These are phyloP conservation scores for Trichoderma simmonsii DNA, from an alignment of 2,329 filamentous ascomycete species.

Conservation along the genomic window DNA sequence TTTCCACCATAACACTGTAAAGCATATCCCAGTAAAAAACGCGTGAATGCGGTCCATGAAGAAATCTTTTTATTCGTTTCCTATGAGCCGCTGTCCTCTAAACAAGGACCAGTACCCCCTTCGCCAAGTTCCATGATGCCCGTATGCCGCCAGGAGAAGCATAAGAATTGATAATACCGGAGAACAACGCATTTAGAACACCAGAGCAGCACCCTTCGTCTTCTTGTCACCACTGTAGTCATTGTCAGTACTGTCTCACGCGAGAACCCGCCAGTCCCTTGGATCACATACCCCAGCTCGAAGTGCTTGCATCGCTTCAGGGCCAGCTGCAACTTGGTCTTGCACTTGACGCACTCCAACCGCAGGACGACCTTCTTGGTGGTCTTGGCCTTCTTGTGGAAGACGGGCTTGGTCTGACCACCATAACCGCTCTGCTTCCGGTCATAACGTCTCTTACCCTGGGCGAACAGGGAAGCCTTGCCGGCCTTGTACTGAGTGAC, in stretches of 20 bases:
- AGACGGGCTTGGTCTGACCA: constrained; percentile 99
- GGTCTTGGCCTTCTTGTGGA: constrained; percentile 99
- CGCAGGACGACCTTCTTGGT: constrained; percentile 99
- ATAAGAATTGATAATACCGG: constrained; percentile 41
- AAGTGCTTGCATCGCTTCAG: constrained; percentile 99
- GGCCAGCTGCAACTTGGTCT: constrained; percentile 95
- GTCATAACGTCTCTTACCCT: constrained; percentile 99
- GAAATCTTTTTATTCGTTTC: constrained; percentile 39
- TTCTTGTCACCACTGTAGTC: constrained; percentile 96
- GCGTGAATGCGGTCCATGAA: constrained; percentile 16
- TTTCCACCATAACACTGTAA: constrained; percentile 9
- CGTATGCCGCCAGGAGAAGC: constrained; percentile 44
- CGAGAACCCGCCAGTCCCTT: background rate
- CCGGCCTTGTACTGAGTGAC: constrained; percentile 97
- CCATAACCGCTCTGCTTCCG: constrained; percentile 99
- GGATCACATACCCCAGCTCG: constrained; percentile 84
- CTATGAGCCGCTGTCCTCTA: constrained; percentile 42
- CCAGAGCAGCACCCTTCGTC: constrained; percentile 99
- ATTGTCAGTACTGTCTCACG: constrained; percentile 38
- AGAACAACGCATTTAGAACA: constrained; percentile 78
- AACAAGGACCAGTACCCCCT: constrained; percentile 44
- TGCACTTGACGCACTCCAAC: constrained; percentile 96
- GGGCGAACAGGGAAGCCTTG: constrained; percentile 92
- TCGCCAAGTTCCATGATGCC: constrained; percentile 50
- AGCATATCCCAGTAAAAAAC: constrained; percentile 5